Evolutionary conservation across 164 flowering plant species (phyloP).

Genomic region (Aristolochia contorta): DNA sequence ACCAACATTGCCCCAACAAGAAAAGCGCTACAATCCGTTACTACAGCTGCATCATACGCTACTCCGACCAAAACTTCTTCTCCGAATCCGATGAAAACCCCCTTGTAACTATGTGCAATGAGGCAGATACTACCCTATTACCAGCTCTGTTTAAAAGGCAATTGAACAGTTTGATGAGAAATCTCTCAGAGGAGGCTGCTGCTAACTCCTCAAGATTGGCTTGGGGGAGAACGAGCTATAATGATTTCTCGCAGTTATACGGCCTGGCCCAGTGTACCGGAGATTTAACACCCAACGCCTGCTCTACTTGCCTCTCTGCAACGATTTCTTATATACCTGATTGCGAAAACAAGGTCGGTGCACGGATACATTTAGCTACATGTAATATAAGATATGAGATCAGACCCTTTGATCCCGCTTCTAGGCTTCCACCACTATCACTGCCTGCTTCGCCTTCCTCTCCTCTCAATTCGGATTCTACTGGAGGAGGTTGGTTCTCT

Average conservation of each 20-base stretch:
- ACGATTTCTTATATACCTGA: neutral
- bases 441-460: neutral
- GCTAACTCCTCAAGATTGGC: no score
- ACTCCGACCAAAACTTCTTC: constrained; percentile 9
- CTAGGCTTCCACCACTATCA: neutral
- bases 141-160: no score
- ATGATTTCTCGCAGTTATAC: no score
- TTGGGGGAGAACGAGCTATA: no score
- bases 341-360: constrained; percentile 1
- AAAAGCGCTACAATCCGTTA: constrained; percentile 7
- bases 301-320: neutral
- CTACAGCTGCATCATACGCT: constrained; percentile 9
- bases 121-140: neutral
- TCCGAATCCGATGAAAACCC: neutral
- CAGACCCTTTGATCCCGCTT: neutral
- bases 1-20: constrained; percentile 3
- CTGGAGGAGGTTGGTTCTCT: no score
- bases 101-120: neutral
- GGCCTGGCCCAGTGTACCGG: constrained; percentile 13
- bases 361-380: neutral
- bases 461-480: neutral
- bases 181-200: no score
- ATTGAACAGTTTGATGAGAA: no score
- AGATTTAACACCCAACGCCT: neutral
- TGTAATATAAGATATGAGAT: constrained; percentile 7